Base-by-base conservation (phyloP, 208 protist genomes). In the Crithidia mellificae region DNA sequence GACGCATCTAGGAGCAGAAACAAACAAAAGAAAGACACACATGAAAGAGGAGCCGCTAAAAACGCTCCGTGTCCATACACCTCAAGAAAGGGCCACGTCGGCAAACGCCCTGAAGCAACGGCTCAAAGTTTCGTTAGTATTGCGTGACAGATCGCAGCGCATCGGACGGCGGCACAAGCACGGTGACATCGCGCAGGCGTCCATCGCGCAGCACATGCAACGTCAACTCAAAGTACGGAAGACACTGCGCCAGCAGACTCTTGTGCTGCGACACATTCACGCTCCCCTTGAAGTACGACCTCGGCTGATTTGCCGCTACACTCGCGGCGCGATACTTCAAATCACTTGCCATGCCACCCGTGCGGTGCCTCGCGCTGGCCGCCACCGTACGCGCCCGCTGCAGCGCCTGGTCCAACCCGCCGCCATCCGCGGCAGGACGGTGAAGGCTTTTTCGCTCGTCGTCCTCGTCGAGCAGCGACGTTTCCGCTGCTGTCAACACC, bases 121-220 rank as follows among this genome's bases (percentile, higher is more conserved):
- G 43, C 7, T 6, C 14, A 22, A 49, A 9, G 5, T 49, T 22
- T 15, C 27, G 17, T 53, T 32, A 68, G 41, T 57, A 66, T 22
- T 73, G 34, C 8, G 30, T 34, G 2, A 54, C 47, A 12, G 68
- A 66, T 27, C 58, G 68, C 15, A 73, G 50, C 1, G 68, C 58
- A 0, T 73, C 57, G 9, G 36, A 29, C 6, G 68, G 68, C 11
- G 68, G 68, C 6, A 73, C 20, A 0, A 73, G 68, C 27, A 73
- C 17, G 36, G 36, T 50, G 39, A 73, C 68, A 58, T 73, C 68
- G 12, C 58, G 68, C 47, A 73, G 44, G 14, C 58, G 68, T 0
- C 68, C 68, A 29, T 73, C 68, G 24, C 68, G 68, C 27, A 73
- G 19, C 17, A 73, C 51, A 51, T 73, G 68, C 29, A 73, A 51